Evolutionary conservation across 176 grass and related monocot genomes (phyloP), one percentile per base, ranked within the genome.

Genomic region (Cenchrus fungigraminus): DNA sequence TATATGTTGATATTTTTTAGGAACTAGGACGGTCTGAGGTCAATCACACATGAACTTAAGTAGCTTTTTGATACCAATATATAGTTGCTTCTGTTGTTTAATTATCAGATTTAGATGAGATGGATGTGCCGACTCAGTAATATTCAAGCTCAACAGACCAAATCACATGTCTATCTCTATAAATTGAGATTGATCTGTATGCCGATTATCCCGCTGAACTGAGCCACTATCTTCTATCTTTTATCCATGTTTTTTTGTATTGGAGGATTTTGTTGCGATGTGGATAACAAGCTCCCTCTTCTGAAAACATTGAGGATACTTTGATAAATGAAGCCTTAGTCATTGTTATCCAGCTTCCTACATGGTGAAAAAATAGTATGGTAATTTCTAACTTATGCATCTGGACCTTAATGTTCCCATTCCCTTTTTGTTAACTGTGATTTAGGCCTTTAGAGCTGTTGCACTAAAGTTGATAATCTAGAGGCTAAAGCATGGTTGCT

Each of bases 91-190:
- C n/a, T 25, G 56, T 17, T 8, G 6, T 60, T 60, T 5, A 16
- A 6, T 57, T 19, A 25, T 25, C 25, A 8, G 3, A 62, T 25
- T 25, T 62, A 3, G 11, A 28, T 28, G 22, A 28, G 59, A 62
- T 89, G 91, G 92, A 78, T 12, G 81, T 92, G 92, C 92, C 71
- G 90, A 92, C 83, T 85, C 56, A 15, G 28, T 56, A 87, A 91
- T 81, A 85, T 87, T 97, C 94, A 97, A 97, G 94, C 94, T 94
- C 92, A 97, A 92, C 92, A 97, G 92, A 97, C 94, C 92, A 60
- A 78, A 97, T 97, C 29, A 70, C 90, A 92, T 84, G 83, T 90
- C 78, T 82, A 40, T 89, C 88, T 86, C 65, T 61, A 2, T 7
- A 19, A 6, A 8, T 58, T 13, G 79, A 79, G 68, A 86, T 85